Evolutionary conservation across 2,329 filamentous ascomycete genomes (phyloP), one percentile per base, ranked within the genome.

Genomic region (Sphaceloma murrayae): DNA sequence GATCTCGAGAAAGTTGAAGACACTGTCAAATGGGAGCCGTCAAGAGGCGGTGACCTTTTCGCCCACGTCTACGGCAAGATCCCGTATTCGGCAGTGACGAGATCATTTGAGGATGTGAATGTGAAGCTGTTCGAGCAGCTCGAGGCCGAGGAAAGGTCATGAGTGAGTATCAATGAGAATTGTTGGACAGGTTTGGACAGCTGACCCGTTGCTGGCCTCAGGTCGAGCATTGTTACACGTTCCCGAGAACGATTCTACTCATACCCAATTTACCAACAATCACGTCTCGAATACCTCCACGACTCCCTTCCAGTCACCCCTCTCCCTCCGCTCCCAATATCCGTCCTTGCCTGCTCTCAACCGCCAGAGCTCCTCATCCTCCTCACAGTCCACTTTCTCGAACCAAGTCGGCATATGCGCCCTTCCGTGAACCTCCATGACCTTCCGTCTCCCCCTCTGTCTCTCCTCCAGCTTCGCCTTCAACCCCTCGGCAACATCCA

Each of bases 281-380:
- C 49, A 60, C 16, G 53, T 45, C 51, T 63, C 59, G 57, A 80
- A 75, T 36, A 80, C 70, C 45, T 72, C 66, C 46, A 68, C 62
- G 30, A 78, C 67, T 5, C 67, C 69, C 6, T 62, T 62, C 85
- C 85, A 94, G 46, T 68, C 68, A 1, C 80, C 80, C 51, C 67
- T 75, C 2, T 70, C 73, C 49, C 89, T 75, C 64, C 85, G 81
- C 58, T 94, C 88, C 91, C 91, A 98, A 64, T 98, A 98, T 6
- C 85, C 80, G 13, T 93, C 86, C 63, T 82, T 87, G 14, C 87
- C 86, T 2, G 70, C 69, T 67, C 80, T 91, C 51, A 94, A 62
- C 55, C 78, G 54, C 69, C 69, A 72, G n/a, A 69, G 58, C 52
- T 71, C 69, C 16, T 55, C 60, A 26, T 57, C 50, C 1, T 42